Evolutionary conservation across 2,329 filamentous ascomycete genomes (phyloP).

Genomic region (Escovopsis weberi): DNA sequence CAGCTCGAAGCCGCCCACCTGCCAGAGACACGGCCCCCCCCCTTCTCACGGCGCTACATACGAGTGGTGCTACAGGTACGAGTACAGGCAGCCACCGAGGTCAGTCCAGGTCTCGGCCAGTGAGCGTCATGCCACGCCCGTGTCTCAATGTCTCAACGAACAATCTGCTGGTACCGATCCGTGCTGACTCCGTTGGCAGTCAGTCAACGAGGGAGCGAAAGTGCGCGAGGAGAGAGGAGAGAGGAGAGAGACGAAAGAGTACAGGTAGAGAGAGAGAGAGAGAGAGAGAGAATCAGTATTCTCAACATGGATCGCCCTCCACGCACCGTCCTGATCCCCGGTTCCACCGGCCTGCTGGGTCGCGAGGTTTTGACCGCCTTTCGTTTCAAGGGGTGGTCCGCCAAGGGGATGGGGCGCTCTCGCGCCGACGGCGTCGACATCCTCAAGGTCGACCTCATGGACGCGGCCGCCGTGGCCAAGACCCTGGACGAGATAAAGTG

Average conservation of each 20-base stretch:
- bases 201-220: neutral
- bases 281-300: neutral
- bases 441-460: slow-evolving; percentile 41
- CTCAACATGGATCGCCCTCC: neutral
- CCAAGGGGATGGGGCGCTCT: slow-evolving; percentile 59
- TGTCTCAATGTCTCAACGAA: too few species aligned
- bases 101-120: too few species aligned
- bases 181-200: neutral
- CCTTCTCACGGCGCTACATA: too few species aligned
- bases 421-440: slow-evolving; percentile 57
- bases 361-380: slow-evolving; percentile 64
- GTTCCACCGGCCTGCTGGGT: slow-evolving; percentile 72
- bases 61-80: too few species aligned
- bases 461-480: slow-evolving; percentile 30
- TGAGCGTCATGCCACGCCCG: too few species aligned
- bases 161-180: neutral
- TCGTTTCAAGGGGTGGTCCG: slow-evolving; percentile 43
- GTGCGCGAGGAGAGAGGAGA: neutral
- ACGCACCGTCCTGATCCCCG: slow-evolving; percentile 57
- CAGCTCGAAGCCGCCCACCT: too few species aligned
- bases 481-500: slow-evolving; percentile 41
- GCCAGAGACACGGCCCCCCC: too few species aligned
- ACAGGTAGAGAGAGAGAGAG: neutral
- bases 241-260: neutral
- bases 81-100: too few species aligned